Evolutionary conservation across 1,284 basidiomycete species (phyloP).

Genomic region (Exobasidium cylindrosporum): DNA sequence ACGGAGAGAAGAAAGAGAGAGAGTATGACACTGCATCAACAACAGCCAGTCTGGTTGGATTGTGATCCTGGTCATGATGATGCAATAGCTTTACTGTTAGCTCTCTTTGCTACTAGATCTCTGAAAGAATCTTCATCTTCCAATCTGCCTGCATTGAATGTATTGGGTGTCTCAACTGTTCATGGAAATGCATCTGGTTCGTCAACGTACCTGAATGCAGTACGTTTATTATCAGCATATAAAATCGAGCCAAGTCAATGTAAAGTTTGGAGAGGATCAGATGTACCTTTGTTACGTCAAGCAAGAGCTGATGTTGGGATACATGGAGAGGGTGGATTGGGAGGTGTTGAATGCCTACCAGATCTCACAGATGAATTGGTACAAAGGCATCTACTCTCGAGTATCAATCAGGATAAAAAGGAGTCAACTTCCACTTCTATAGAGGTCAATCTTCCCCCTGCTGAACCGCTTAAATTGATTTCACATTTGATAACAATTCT

Average conservation of each 20-base stretch:
- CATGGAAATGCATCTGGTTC: slow-evolving; percentile 38
- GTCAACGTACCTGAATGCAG: slow-evolving; percentile 40
- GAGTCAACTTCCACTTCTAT: too few species aligned
- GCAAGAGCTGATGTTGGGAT: slow-evolving; percentile 35
- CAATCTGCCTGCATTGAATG: slow-evolving; percentile 22
- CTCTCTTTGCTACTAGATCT: slow-evolving; percentile 16
- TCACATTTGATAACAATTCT: slow-evolving; percentile 5
- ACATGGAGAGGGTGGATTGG: slow-evolving; percentile 44
- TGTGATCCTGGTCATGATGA: slow-evolving; percentile 48
- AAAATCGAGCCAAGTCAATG: slow-evolving; percentile 9
- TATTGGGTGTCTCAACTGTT: slow-evolving; percentile 44
- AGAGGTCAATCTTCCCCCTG: not conserved
- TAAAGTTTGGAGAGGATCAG: slow-evolving; percentile 40
- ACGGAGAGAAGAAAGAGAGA: too few species aligned
- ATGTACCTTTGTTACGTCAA: slow-evolving; percentile 36
- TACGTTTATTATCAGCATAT: slow-evolving; percentile 20
- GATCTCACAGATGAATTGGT: not conserved
- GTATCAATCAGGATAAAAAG: not conserved
- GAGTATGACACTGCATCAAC: too few species aligned
- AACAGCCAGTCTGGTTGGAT: slow-evolving; percentile 43
- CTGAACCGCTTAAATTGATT: slow-evolving; percentile 1
- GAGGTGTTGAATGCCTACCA: slow-evolving; percentile 39
- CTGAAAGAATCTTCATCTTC: slow-evolving; percentile 14
- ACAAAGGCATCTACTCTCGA: slow-evolving; percentile 12
- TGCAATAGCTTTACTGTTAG: slow-evolving; percentile 42